Evolutionary conservation across 257 asterid genomes (phyloP).

Genomic region (Hygrophila difformis): DNA sequence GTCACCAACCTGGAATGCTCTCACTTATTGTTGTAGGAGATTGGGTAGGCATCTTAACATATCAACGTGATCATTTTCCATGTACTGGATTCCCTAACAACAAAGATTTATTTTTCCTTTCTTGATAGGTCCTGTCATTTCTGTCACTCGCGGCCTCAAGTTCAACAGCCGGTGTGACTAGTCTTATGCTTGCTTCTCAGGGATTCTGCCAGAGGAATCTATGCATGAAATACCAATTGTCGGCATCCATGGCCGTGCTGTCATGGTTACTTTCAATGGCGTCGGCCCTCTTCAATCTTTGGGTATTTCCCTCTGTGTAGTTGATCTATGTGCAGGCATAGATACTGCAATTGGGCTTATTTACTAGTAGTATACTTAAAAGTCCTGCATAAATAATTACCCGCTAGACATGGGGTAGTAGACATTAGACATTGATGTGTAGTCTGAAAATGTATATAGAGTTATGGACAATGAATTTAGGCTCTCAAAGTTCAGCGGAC

Average conservation of each 20-base stretch:
- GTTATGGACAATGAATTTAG: no score
- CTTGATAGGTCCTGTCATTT: slow-evolving; percentile 42
- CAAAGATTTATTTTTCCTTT: neutral
- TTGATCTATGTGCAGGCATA: neutral
- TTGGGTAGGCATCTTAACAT: slow-evolving; percentile 33
- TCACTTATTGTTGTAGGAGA: slow-evolving; percentile 51
- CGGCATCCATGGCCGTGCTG: slow-evolving; percentile 67
- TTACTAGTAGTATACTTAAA: no score
- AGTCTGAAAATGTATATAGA: no score
- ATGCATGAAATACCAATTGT: slow-evolving; percentile 51
- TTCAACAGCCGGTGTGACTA: slow-evolving; percentile 54
- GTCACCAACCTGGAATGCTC: slow-evolving; percentile 36
- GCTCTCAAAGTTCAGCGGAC: no score
- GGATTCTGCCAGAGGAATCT: slow-evolving; percentile 33
- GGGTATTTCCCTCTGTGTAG: slow-evolving; percentile 44
- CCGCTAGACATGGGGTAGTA: no score
- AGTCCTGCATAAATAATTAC: no score
- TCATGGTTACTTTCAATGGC: slow-evolving; percentile 57
- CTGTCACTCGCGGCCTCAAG: slow-evolving; percentile 66
- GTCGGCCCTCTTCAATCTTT: slow-evolving; percentile 57
- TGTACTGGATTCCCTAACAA: neutral
- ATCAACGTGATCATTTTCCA: neutral
- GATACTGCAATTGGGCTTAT: no score
- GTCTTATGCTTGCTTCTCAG: slow-evolving; percentile 31
- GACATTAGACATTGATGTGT: no score